Evolutionary conservation across 2,329 filamentous ascomycete genomes (phyloP).

Genomic region (Orbilia blumenaviensis): DNA sequence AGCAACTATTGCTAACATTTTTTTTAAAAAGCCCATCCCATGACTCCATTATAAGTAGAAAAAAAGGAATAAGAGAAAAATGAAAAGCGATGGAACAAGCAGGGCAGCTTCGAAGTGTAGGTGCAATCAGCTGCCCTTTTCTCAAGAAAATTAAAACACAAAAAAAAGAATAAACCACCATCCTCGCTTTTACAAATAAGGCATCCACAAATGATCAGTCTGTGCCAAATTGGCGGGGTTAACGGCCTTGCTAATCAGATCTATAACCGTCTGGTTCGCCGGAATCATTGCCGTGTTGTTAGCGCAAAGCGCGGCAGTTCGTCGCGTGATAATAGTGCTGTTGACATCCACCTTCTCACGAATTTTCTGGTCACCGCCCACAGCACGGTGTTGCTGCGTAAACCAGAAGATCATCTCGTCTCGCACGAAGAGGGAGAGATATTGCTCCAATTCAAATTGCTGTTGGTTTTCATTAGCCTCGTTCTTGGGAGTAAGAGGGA

Average conservation of each 20-base stretch:
- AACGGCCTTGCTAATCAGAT: conserved; percentile 89
- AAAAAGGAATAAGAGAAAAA: neutral
- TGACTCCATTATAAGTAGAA: conserved; percentile 2
- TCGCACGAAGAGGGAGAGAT: conserved; percentile 90
- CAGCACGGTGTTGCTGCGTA: conserved; percentile 73
- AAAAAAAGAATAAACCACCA: neutral
- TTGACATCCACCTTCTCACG: conserved; percentile 84
- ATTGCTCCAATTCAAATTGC: conserved; percentile 84
- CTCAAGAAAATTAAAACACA: neutral
- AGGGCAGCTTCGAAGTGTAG: too few relatives aligned
- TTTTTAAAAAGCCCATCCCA: too few relatives aligned
- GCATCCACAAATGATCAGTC: conserved; percentile 96
- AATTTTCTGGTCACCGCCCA: conserved; percentile 72
- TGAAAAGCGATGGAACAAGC: too few relatives aligned
- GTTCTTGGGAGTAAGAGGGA: neutral
- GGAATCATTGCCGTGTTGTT: conserved; percentile 81
- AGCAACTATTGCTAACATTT: conserved; percentile 10
- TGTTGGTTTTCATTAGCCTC: conserved; percentile 23
- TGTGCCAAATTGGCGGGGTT: conserved; percentile 88
- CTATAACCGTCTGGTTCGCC: conserved; percentile 96
- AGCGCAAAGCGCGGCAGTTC: conserved; percentile 83
- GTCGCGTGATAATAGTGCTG: conserved; percentile 89
- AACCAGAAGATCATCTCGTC: conserved; percentile 99
- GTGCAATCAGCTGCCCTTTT: too few relatives aligned
- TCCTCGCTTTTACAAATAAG: conserved; percentile 73